phyloP scores from a whole-genome alignment of 108 stramenopile genomes.

The Nannochloropsis salina region DNA sequence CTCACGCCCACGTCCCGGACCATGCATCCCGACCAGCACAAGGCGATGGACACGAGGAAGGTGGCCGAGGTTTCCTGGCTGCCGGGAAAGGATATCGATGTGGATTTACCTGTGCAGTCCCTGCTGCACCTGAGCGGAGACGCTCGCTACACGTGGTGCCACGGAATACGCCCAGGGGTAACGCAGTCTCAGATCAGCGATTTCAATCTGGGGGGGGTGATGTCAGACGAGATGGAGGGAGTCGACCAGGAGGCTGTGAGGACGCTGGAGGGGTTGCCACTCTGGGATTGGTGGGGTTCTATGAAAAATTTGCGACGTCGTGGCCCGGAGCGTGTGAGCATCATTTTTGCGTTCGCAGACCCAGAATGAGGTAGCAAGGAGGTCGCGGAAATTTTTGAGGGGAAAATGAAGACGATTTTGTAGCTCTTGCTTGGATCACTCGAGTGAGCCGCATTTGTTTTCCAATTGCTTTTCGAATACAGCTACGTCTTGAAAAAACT shows the following conservation, averaged over 20 bases:
- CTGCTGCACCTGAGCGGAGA: slow-evolving; percentile 13
- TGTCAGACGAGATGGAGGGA: not conserved
- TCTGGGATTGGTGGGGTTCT: slow-evolving; percentile 3
- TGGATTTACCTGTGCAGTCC: not conserved
- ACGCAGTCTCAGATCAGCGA: not conserved
- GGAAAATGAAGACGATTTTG: too few species aligned
- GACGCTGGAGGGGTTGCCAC: not conserved
- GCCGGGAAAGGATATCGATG: slow-evolving; percentile 7
- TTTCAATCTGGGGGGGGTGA: not conserved
- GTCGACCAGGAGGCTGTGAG: not conserved
- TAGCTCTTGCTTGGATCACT: too few species aligned
- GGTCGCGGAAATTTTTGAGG: too few species aligned
- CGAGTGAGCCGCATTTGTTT: too few species aligned
- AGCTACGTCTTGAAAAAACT: too few species aligned
- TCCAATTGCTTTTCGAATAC: too few species aligned
- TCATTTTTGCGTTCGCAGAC: not conserved
- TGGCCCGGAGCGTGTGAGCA: not conserved
- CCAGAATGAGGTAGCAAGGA: not conserved
- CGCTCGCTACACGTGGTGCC: not conserved
- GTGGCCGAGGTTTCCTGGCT: slow-evolving; percentile 11
- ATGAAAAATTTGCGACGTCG: not conserved
- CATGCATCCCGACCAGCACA: not conserved
- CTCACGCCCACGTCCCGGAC: not conserved
- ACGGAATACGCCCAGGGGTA: slow-evolving; percentile 16
- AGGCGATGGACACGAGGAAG: not conserved